Conservation (phyloP, 2,329 filamentous ascomycete genomes). For the Epichloe bromicola region DNA sequence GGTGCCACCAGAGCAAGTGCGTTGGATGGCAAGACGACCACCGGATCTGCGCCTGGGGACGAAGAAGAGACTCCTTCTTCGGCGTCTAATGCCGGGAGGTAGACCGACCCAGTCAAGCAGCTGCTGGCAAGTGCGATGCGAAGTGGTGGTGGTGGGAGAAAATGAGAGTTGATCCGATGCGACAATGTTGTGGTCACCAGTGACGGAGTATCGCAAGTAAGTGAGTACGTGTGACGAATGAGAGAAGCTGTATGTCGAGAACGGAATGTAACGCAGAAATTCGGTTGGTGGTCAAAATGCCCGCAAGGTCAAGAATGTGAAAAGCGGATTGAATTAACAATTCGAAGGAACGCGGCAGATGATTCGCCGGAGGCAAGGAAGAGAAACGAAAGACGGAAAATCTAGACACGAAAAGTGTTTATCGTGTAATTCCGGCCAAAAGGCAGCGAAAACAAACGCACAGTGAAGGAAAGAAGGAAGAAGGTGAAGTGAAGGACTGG, state of each 20-base stretch:
- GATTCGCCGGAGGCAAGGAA: not conserved
- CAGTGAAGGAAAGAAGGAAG: not conserved
- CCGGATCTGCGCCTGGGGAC: not conserved
- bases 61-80: not conserved
- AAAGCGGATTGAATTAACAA: not conserved
- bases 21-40: not conserved
- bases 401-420: not conserved
- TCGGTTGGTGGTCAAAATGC: not conserved
- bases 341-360: not conserved
- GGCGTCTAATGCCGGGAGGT: not conserved
- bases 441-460: not conserved
- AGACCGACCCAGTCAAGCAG: not conserved
- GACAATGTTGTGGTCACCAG: constrained; percentile 3
- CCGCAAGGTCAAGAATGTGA: constrained; percentile 4
- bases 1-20: not conserved
- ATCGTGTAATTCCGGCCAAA: not conserved
- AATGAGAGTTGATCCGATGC: not conserved
- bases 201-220: not conserved
- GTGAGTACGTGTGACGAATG: not conserved
- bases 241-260: not conserved
- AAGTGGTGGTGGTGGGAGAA: not conserved
- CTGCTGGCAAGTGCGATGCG: not conserved
- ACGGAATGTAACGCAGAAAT: constrained; percentile 2
- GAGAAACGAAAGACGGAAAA: not conserved
- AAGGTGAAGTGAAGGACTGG: not conserved